Evolutionary conservation across 2,329 filamentous ascomycete genomes (phyloP), one percentile per base, ranked within the genome.

Genomic region (Gliomastix tumulicola): DNA sequence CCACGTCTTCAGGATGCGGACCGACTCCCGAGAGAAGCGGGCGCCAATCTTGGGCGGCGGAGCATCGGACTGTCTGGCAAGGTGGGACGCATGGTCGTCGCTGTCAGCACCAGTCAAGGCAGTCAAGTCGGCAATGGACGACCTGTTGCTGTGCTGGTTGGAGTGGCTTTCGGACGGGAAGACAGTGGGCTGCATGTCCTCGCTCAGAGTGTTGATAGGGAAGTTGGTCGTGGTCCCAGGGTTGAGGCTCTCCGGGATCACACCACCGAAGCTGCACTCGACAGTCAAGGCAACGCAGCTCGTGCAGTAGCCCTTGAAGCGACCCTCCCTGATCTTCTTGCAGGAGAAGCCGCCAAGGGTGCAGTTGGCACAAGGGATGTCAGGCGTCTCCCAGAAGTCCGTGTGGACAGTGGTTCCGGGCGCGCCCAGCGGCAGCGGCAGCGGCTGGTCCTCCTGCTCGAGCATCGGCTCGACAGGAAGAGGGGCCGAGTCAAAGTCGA

Each of bases 1-100:
- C 89, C 89, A 96, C 48, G 82, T 80, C 60, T 90, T 90, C 35
- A 96, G 63, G 28, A 88, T 75, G 48, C 83, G 84, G 43, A 92
- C 75, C 1, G 87, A 86, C 47, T 88, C 81, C 44, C 84, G 70
- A 5, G 88, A 87, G 59, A 96, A 89, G 12, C 87, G 76, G 35
- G 82, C 77, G 36, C 79, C 84, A 42, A 77, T 77, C 55, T 87
- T 88, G 34, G 80, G 68, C 36, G 49, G 59, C 30, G 53, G 46
- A 11, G 21, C 18, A n/a, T 36, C 22, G 16, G 30, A 31, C 15
- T 8, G 10, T 15, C 27, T 25, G 17, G 36, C 21, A 30, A 33
- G 19, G 30, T 33, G 21, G 8, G 18, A 17, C 11, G 37, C 8
- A n/a, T n/a, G n/a, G 20, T 35, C 41, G 16, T 47, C 49, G 4